phyloP scores from a whole-genome alignment of 2,329 filamentous ascomycete genomes.

The Fusarium subtropicale region DNA sequence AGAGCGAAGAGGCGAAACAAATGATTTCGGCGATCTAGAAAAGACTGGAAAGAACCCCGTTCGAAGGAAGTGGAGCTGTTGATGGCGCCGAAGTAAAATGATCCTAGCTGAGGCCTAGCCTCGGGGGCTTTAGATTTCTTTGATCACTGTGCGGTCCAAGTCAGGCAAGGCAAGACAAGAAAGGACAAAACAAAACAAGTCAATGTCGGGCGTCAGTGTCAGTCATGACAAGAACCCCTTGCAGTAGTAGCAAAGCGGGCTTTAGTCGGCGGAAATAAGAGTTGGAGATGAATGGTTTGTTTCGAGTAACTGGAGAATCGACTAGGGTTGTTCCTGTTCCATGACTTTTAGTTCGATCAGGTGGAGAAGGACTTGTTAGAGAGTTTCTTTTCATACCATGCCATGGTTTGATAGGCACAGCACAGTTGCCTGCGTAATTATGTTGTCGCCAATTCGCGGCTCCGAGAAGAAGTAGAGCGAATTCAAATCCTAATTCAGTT shows the following conservation, averaged over 20 bases:
- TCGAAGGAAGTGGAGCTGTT: conserved; percentile 37
- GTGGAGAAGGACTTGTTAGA: not conserved
- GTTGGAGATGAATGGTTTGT: conserved; percentile 21
- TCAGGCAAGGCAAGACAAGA: not conserved
- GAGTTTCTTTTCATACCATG: not conserved
- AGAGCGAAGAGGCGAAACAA: conserved; percentile 26
- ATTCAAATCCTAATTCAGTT: not conserved
- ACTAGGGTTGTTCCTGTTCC: not conserved
- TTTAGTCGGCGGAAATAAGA: conserved; percentile 33
- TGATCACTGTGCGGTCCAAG: not conserved
- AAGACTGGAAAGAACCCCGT: conserved; percentile 40
- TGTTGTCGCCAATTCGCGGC: conserved; percentile 25
- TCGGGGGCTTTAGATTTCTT: not conserved
- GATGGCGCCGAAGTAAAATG: conserved; percentile 29
- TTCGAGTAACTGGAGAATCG: conserved; percentile 21
- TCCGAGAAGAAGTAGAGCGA: conserved; percentile 6
- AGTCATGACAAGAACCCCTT: conserved; percentile 2
- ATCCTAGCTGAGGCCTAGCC: conserved; percentile 12
- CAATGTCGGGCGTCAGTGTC: not conserved
- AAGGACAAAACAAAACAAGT: not conserved
- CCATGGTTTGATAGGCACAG: conserved; percentile 11
- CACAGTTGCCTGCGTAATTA: not conserved
- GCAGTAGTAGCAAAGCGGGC: conserved; percentile 16
- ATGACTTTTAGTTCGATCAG: not conserved
- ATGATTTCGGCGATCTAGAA: conserved; percentile 37